These are phyloP conservation scores for Wallacemonas collosoma DNA, from an alignment of 208 protist genomes.

Conservation along the genomic window DNA sequence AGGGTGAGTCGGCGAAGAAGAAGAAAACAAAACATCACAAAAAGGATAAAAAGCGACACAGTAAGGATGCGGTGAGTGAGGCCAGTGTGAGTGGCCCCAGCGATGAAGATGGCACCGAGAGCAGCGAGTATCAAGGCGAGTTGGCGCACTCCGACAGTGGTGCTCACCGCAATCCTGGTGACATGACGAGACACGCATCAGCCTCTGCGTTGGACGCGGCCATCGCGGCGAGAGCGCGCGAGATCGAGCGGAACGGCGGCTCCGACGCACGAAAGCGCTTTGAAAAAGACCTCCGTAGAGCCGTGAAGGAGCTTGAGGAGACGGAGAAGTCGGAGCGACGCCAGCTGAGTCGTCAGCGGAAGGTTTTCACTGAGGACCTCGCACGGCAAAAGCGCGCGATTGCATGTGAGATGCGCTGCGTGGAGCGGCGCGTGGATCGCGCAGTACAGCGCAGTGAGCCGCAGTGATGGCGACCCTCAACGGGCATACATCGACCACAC, in stretches of 20 bases:
- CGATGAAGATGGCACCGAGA: conserved; percentile 1
- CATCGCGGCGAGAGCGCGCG: conserved; percentile 1
- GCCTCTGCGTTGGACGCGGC: conserved; percentile 2
- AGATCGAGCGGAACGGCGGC: conserved; percentile 1
- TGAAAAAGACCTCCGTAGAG: conserved; percentile 30
- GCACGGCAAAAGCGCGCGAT: conserved; percentile 16
- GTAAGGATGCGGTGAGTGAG: conserved; percentile 19
- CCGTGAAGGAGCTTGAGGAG: conserved; percentile 35
- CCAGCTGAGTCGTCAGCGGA: conserved; percentile 9
- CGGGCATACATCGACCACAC: not conserved
- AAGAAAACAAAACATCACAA: not conserved
- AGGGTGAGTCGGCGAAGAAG: conserved; percentile 13
- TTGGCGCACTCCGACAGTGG: too few species aligned
- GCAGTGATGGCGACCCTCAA: not conserved
- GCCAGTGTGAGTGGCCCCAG: conserved; percentile 9
- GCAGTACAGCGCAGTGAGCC: conserved; percentile 5
- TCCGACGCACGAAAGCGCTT: conserved; percentile 38
- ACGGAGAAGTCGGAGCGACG: conserved; percentile 25
- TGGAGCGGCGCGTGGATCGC: not conserved
- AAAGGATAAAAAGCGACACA: conserved; percentile 15
- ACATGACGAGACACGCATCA: not conserved
- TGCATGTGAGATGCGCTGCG: conserved; percentile 12
- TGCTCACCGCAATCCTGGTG: too few species aligned
- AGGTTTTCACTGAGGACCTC: conserved; percentile 21
- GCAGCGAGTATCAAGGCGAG: conserved; percentile 3